Evolutionary conservation across 768 basidiomycete genomes (phyloP), one percentile per base, ranked within the genome.

Genomic region (Kwoniella botswanensis): DNA sequence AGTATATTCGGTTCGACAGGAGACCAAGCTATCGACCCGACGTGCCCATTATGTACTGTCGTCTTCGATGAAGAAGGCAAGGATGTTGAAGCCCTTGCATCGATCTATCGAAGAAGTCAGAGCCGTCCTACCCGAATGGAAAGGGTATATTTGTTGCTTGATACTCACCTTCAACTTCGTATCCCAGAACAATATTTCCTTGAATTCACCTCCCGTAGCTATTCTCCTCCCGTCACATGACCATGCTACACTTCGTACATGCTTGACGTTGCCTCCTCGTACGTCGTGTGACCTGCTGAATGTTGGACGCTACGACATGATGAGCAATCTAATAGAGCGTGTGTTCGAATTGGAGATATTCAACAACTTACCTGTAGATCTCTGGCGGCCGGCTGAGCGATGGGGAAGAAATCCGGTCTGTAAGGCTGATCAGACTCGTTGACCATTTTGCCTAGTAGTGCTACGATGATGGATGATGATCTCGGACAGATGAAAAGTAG

Each of bases 31-130:
- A 80, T 57, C 6, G 77, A 67, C 15, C 79, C 71, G 12, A 80
- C 73, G 67, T 80, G 79, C 0, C 79, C 79, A 43, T 73, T 76
- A 63, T 80, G 79, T 2, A 77, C 77, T 57, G 61, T 80, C 11
- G 68, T 65, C 58, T 71, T 74, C 18, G 73, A 74, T 15, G 67
- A 70, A 3, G 74, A 73, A 18, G 77, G 77, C 24, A 80, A 53
- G 6, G 77, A 72, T 53, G 50, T 74, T 7, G 72, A 72, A 0
- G 72, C 55, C 6, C 63, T 66, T 3, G 69, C 52, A 35, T 79
- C 78, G 21, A 79, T 67, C 78, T 79, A 55, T 46, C 29, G 41
- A 43, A 3, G 11, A 10, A 21, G 6, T 21, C 35, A 57, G 10
- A 10, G 12, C 17, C 22, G 17, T 15, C 61, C 44, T 10, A 11